phyloP scores from a whole-genome alignment of 805 yeast genomes.

The Yamadazyma nakazawae region DNA sequence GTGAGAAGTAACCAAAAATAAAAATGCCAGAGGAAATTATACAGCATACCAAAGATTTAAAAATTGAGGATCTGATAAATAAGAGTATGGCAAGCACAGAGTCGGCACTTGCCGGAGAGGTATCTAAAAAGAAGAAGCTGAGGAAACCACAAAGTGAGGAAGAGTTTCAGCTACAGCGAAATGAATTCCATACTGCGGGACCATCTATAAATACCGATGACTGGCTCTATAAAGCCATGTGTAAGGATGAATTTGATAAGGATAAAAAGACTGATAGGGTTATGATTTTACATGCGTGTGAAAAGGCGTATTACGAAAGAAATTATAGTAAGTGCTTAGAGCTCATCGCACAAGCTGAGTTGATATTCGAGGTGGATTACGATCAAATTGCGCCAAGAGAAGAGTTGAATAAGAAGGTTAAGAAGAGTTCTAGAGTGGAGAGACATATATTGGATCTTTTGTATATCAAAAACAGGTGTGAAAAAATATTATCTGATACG shows the following conservation, averaged over 20 bases:
- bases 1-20: not conserved
- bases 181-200: constrained; percentile 50
- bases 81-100: not conserved
- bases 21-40: not conserved
- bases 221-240: constrained; percentile 36
- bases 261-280: constrained; percentile 52
- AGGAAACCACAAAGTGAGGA: constrained; percentile 73
- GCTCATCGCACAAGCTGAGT: constrained; percentile 37
- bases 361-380: constrained; percentile 23
- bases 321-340: constrained; percentile 51
- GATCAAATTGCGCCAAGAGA: constrained; percentile 17
- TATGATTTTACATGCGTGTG: constrained; percentile 55
- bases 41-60: not conserved
- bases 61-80: not conserved
- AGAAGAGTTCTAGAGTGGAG: constrained; percentile 37
- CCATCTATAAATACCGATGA: constrained; percentile 50
- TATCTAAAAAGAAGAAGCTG: constrained; percentile 1
- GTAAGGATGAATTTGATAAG: constrained; percentile 26
- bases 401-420: constrained; percentile 15
- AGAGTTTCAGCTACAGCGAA: constrained; percentile 51
- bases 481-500: constrained; percentile 16
- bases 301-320: constrained; percentile 55
- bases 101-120: not conserved
- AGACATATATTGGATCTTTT: constrained; percentile 52
- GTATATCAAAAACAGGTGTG: constrained; percentile 40